Conservation (phyloP, 2,329 filamentous ascomycete genomes). For the Colletotrichum trifolii region DNA sequence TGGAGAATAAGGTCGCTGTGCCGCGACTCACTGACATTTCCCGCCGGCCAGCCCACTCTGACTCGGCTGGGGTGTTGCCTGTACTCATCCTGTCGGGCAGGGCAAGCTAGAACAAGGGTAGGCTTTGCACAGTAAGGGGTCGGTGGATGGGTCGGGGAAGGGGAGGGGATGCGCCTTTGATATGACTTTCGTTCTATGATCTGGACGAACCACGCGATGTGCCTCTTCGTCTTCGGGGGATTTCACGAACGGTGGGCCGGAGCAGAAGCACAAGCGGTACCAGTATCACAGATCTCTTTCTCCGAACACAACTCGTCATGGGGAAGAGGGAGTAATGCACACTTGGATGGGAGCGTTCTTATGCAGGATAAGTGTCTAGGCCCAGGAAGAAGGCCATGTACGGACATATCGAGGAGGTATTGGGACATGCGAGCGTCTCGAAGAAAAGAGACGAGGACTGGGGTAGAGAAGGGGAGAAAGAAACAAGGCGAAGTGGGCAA, state of each 20-base stretch:
- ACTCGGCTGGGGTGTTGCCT: constrained; percentile 20
- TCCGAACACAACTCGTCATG: background rate
- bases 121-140: constrained; percentile 15
- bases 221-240: constrained; percentile 22
- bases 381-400: constrained; percentile 6
- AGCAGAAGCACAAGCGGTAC: background rate
- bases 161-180: background rate
- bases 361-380: constrained; percentile 17
- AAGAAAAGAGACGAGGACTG: too few species aligned
- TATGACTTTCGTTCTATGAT: constrained; percentile 25
- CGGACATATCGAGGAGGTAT: background rate
- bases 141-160: constrained; percentile 9
- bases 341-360: background rate
- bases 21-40: constrained; percentile 41
- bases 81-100: constrained; percentile 25
- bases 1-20: constrained; percentile 36
- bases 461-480: constrained; percentile 1
- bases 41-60: constrained; percentile 45
- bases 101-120: constrained; percentile 14
- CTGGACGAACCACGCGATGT: constrained; percentile 16
- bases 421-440: too few species aligned
- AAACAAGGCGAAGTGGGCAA: background rate
- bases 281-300: constrained; percentile 3
- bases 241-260: constrained; percentile 18
- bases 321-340: constrained; percentile 22